Evolutionary conservation across 2,329 filamentous ascomycete genomes (phyloP), one percentile per base, ranked within the genome.

Genomic region (Capronia epimyces): DNA sequence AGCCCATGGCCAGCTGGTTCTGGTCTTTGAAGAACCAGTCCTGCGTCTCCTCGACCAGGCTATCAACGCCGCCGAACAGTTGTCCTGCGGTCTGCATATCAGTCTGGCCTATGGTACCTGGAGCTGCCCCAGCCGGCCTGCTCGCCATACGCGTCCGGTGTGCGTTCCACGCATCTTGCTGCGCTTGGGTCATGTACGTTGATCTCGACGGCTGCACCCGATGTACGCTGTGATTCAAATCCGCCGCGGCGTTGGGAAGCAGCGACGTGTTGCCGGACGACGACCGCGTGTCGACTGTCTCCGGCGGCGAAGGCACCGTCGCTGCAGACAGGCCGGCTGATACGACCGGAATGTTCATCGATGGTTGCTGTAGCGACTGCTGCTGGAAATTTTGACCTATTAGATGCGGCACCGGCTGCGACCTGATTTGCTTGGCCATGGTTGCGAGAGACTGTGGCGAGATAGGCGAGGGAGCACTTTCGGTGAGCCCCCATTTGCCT

Each of bases 11-110:
- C 3, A 85, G 67, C 43, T 78, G 76, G 15, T 72, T 75, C 60
- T 85, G 81, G 60, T 86, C 82, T 29, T 75, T 70, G 47, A 82
- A 72, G 73, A 80, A 83, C 79, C 78, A 82, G 59, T 84, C 78
- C 53, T 83, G 80, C 42, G 77, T 79, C 43, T 84, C 81, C 40
- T 79, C 75, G 2, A 84, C 73, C 3, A 85, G 66, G 39, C 78
- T 77, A 29, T 83, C 79, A 1, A 82, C 72, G 7, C 76, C 77
- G 20, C 80, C 79, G 53, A 84, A 83, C 45, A 81, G 70, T 9
- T 75, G 73, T 8, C 71, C 73, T 0, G 74, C 70, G 20, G 68
- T 75, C 4, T 70, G 72, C 3, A 69, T 65, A 15, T 66, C 67
- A 2, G 57, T 51, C 15, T 50, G 46, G 18, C 44, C 40, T 24